Evolutionary conservation across 2,329 filamentous ascomycete genomes (phyloP), one percentile per base, ranked within the genome.

Genomic region (Helotiales sp.): DNA sequence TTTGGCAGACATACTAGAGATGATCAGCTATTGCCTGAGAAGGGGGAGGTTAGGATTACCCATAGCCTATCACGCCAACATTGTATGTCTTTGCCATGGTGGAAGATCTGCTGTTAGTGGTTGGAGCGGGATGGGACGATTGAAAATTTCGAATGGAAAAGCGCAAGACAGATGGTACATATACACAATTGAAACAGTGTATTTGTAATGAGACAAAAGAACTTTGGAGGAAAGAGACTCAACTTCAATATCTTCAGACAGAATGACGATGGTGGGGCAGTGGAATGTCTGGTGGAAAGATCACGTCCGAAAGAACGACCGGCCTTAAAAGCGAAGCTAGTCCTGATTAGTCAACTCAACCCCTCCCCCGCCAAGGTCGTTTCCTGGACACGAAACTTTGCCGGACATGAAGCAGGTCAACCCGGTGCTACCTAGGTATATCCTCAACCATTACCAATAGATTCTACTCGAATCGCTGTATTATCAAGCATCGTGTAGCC

Each of bases 1-100:
- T 71, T 92, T 93, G 73, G 90, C 90, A 55, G 80, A 82, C 68
- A 85, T 72, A 66, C 83, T 72, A 47, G 24, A 15, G 5, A n/a
- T 8, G 8, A 50, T 66, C 52, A 65, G 61, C 36, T 31, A 13
- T 42, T 33, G 31, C 27, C 36, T 12, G 17, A 33, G 13, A 9
- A 30, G 40, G 6, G 10, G 25, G 49, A 56, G 25, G 36, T 22
- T 33, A 17, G 44, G 9, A 54, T 60, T 62, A 69, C 70, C 70
- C 83, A 70, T 85, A 86, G 67, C 83, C 83, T 58, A 86, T 77
- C 36, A 86, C 72, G 47, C 80, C 82, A 55, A 84, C 78, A 60
- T 85, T 85, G 70, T 77, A 81, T 19, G 71, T 72, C 67, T 77
- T 53, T 57, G 65, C 62, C 68, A 69, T 69, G 54, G 34, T 62